Conservation (phyloP, 257 asterid genomes). For the Sherardia arvensis region DNA sequence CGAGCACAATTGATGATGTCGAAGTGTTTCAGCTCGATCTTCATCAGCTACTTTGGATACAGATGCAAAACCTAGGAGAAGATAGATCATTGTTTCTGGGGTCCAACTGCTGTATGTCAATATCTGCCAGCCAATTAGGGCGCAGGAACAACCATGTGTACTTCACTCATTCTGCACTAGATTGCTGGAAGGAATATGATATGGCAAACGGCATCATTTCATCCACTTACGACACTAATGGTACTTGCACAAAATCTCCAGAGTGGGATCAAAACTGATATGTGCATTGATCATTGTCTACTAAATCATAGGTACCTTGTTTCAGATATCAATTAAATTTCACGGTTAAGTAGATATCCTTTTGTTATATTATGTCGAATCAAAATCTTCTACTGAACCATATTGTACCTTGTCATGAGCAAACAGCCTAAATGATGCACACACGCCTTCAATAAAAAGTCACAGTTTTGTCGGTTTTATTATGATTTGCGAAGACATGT, state of each 20-base stretch:
- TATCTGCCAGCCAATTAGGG: conserved; percentile 22
- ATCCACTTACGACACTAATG: conserved; percentile 5
- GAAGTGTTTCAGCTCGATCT: conserved; percentile 24
- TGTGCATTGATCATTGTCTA: no score
- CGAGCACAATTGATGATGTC: conserved; percentile 17
- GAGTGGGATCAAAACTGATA: conserved; percentile 1
- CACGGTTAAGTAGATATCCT: no score
- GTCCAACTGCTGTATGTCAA: conserved; percentile 19
- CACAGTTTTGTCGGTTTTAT: not conserved
- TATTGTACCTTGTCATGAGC: not conserved
- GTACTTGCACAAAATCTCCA: conserved; percentile 4
- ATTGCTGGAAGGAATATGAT: conserved; percentile 25
- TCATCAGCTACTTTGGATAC: not conserved
- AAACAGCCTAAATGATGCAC: not conserved
- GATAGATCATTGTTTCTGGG: conserved; percentile 23
- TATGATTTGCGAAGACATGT: no score
- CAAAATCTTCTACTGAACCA: not conserved
- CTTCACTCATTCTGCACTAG: conserved; percentile 10
- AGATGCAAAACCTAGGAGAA: conserved; percentile 15
- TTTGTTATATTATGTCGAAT: no score
- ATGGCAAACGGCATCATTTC: conserved; percentile 17
- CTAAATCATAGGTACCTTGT: no score
- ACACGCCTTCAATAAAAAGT: not conserved
- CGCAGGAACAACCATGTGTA: conserved; percentile 26
- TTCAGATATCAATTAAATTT: no score